A percentile compares a stretch with the other conserved stretches of the same genome.
Evolutionary conservation across 495 filamentous ascomycete species (phyloP).

Genomic region (Trichoderma erinaceum): DNA sequence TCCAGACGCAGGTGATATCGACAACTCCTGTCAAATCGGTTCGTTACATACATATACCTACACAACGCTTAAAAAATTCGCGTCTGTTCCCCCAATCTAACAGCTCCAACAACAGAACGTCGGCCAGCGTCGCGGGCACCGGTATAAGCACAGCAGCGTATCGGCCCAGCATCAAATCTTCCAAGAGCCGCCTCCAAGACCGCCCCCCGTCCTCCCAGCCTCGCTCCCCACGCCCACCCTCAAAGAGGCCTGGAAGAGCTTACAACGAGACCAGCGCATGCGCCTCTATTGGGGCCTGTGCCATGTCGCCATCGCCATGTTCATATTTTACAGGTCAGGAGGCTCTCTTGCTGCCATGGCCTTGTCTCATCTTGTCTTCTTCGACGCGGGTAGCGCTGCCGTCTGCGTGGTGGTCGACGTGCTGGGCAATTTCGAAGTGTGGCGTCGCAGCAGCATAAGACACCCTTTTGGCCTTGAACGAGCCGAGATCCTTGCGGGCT

Average conservation of each 20-base stretch:
- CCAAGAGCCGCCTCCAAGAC: constrained; percentile 82
- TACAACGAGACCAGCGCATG: constrained; percentile 78
- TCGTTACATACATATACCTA: constrained; percentile 25
- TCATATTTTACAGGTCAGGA: constrained; percentile 75
- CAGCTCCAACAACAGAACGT: constrained; percentile 50
- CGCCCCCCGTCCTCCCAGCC: constrained; percentile 84
- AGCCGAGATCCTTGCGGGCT: constrained; percentile 91
- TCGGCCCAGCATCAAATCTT: constrained; percentile 86
- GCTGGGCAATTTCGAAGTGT: constrained; percentile 91
- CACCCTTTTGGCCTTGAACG: constrained; percentile 92
- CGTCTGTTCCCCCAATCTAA: not conserved
- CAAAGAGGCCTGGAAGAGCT: constrained; percentile 73
- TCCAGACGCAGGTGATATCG: constrained; percentile 74
- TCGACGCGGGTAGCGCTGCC: constrained; percentile 85
- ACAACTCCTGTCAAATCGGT: constrained; percentile 79
- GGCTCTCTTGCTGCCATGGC: constrained; percentile 91
- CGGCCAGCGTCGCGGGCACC: constrained; percentile 89
- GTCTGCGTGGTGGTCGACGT: constrained; percentile 94
- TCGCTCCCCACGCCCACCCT: constrained; percentile 90
- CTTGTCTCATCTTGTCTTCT: constrained; percentile 85
- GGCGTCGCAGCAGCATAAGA: constrained; percentile 85
- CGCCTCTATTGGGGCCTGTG: constrained; percentile 85
- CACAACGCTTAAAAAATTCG: not conserved
- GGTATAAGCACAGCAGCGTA: constrained; percentile 95
- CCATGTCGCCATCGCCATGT: constrained; percentile 73